Conservation (phyloP, 2,329 filamentous ascomycete genomes). For the Dactylellina haptotyla region DNA sequence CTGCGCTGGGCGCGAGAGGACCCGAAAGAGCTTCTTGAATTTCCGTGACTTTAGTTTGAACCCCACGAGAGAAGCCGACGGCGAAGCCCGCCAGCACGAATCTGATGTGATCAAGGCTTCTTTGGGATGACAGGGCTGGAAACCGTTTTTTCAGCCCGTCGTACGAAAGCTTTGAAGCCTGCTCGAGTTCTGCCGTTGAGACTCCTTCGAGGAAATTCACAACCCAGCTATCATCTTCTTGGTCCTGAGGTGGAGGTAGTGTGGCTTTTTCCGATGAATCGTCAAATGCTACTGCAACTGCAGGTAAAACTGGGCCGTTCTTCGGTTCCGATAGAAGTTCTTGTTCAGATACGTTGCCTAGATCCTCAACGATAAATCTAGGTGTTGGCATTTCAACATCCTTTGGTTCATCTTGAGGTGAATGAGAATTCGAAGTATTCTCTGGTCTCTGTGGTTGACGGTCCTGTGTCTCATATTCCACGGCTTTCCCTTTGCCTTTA, state of each 20-base stretch:
- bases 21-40: conserved; percentile 6
- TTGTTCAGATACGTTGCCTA: conserved; percentile 28
- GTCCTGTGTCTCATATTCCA: neutral
- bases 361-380: conserved; percentile 25
- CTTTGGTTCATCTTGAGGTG: conserved; percentile 23
- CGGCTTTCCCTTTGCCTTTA: conserved; percentile 19
- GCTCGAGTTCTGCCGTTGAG: conserved; percentile 19
- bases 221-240: conserved; percentile 31
- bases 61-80: conserved; percentile 28
- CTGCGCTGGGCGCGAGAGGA: neutral
- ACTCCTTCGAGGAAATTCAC: conserved; percentile 36
- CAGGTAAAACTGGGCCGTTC: neutral
- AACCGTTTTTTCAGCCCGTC: conserved; percentile 28
- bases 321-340: conserved; percentile 29
- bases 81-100: conserved; percentile 36
- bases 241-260: neutral
- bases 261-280: neutral
- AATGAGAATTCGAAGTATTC: neutral
- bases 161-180: conserved; percentile 23
- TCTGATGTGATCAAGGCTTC: conserved; percentile 28
- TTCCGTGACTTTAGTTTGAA: conserved; percentile 1
- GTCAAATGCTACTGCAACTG: neutral
- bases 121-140: conserved; percentile 20
- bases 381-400: conserved; percentile 47
- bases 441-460: conserved; percentile 7